Conservation (phyloP, 176 grass and related monocot genomes). For the Thinopyrum elongatum region DNA sequence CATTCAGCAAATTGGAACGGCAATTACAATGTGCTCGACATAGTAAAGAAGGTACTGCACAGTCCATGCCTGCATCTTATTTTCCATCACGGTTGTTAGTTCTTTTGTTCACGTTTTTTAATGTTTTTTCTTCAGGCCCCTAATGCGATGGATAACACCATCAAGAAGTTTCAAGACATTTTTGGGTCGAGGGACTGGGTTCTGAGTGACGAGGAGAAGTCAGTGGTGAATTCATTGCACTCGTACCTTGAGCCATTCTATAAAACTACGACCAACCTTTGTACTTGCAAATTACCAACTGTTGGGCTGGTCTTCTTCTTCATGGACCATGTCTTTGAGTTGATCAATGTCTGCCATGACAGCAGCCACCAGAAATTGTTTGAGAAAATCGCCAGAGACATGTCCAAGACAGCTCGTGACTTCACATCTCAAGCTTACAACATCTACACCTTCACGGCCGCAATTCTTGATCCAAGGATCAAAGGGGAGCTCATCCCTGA, state of each 20-base stretch:
- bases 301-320: slow-evolving; percentile 94
- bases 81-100: slow-evolving; percentile 1
- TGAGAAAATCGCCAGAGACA: slow-evolving; percentile 70
- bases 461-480: slow-evolving; percentile 91
- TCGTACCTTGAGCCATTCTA: slow-evolving; percentile 82
- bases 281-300: slow-evolving; percentile 74
- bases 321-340: slow-evolving; percentile 84
- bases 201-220: slow-evolving; percentile 59
- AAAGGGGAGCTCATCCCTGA: slow-evolving; percentile 89
- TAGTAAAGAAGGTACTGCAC: slow-evolving; percentile 71
- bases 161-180: slow-evolving; percentile 82
- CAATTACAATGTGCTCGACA: slow-evolving; percentile 78
- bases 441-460: slow-evolving; percentile 64
- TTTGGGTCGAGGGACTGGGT: slow-evolving; percentile 52
- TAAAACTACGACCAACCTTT: slow-evolving; percentile 91
- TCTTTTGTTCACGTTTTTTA: neutral
- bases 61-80: neutral
- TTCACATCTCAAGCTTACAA: slow-evolving; percentile 72
- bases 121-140: slow-evolving; percentile 47
- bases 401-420: slow-evolving; percentile 51
- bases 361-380: slow-evolving; percentile 73
- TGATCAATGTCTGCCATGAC: slow-evolving; percentile 55
- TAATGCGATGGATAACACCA: slow-evolving; percentile 75
- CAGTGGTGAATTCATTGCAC: slow-evolving; percentile 59
- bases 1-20: slow-evolving; percentile 72